phyloP scores from a whole-genome alignment of 352 stramenopile genomes.

The Phytophthora sp. region DNA sequence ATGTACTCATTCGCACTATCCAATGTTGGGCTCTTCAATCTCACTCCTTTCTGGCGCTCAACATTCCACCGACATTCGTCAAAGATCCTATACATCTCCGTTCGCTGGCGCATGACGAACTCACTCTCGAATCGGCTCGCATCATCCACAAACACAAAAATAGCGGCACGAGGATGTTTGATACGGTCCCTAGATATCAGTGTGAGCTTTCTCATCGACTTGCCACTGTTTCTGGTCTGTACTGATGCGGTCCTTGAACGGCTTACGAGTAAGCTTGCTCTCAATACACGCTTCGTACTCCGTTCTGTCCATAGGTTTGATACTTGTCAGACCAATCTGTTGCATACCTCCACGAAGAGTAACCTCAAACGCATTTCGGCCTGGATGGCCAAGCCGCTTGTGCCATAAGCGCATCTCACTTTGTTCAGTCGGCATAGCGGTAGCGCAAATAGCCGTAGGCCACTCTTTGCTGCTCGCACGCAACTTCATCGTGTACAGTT shows the following conservation, averaged over 20 bases:
- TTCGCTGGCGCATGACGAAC: not conserved
- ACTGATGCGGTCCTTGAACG: no score
- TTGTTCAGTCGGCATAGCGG: not conserved
- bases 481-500: not conserved
- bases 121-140: no score
- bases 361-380: not conserved
- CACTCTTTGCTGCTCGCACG: not conserved
- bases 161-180: not conserved
- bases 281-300: no score
- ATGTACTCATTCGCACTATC: not conserved
- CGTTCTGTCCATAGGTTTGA: not conserved
- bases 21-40: not conserved
- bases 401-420: not conserved
- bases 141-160: conserved; percentile 1
- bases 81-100: not conserved
- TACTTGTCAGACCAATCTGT: not conserved
- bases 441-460: not conserved
- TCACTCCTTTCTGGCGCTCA: not conserved
- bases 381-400: no score
- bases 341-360: not conserved
- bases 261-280: no score
- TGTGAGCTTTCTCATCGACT: not conserved
- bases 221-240: no score
- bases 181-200: not conserved
- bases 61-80: not conserved